These are phyloP conservation scores for Protomyces macrosporus DNA, from an alignment of 1,139 yeast species.

Conservation along the genomic window DNA sequence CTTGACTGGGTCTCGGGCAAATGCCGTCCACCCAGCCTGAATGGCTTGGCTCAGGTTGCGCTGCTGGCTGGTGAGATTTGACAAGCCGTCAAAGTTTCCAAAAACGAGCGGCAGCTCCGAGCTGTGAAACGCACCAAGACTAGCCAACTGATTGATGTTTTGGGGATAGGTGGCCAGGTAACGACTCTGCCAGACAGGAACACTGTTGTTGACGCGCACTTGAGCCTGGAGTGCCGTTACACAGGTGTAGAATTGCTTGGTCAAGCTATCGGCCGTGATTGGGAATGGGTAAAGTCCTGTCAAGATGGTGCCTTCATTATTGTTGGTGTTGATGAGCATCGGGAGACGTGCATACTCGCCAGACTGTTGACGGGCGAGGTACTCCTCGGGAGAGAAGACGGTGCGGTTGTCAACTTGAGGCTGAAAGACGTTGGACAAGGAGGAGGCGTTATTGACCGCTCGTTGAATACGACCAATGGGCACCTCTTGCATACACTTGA, in stretches of 20 bases:
- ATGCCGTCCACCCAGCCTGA: slow-evolving; percentile 23
- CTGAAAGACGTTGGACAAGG: slow-evolving; percentile 1
- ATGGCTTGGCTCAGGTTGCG: slow-evolving; percentile 4
- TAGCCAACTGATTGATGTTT: slow-evolving; percentile 1
- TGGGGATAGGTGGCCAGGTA: slow-evolving; percentile 11
- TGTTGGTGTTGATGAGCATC: slow-evolving; percentile 13
- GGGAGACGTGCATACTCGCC: slow-evolving; percentile 16
- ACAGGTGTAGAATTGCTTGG: slow-evolving; percentile 15
- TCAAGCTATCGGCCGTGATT: not conserved
- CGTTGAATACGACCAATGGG: slow-evolving; percentile 1
- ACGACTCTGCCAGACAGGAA: slow-evolving; percentile 20
- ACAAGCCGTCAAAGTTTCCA: slow-evolving; percentile 8
- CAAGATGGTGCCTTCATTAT: slow-evolving; percentile 14
- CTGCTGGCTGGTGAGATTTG: slow-evolving; percentile 1
- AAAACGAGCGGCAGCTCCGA: slow-evolving; percentile 17
- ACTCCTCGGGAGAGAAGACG: slow-evolving; percentile 8
- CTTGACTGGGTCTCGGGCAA: slow-evolving; percentile 7
- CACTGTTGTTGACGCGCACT: slow-evolving; percentile 1
- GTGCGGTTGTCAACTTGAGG: slow-evolving; percentile 7
- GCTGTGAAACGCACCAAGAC: slow-evolving; percentile 17
- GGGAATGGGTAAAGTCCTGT: not conserved
- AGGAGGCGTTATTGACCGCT: slow-evolving; percentile 6
- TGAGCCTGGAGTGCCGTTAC: slow-evolving; percentile 9
- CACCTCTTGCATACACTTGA: slow-evolving; percentile 11
- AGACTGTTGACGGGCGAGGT: not conserved